Conservation (phyloP, 768 basidiomycete genomes). For the Strobilomyces confusus region DNA sequence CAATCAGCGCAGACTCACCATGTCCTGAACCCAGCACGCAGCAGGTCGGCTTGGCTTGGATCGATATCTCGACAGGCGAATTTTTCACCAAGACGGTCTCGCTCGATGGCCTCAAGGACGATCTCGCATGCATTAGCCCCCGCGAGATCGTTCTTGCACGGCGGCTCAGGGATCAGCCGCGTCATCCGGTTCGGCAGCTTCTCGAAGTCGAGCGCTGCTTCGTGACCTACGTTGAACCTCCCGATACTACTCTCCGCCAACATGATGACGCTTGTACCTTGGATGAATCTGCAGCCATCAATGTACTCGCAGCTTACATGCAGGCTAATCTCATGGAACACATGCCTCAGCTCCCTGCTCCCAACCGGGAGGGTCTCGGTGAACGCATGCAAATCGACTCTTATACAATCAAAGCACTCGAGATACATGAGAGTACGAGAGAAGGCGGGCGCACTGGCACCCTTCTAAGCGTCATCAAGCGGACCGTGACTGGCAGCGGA, state of each 20-base stretch:
- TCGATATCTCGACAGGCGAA: conserved; percentile 92
- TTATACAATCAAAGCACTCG: conserved; percentile 84
- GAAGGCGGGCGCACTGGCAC: conserved; percentile 75
- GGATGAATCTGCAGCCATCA: conserved; percentile 54
- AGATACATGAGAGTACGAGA: conserved; percentile 69
- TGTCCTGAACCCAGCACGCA: neutral
- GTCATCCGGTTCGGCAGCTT: conserved; percentile 45
- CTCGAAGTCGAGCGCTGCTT: conserved; percentile 54
- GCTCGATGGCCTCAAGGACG: conserved; percentile 62
- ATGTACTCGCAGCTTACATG: conserved; percentile 62
- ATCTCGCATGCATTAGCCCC: conserved; percentile 76
- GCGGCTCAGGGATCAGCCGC: conserved; percentile 31
- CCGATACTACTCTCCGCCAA: conserved; percentile 1
- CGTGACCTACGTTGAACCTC: conserved; percentile 42
- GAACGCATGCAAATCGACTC: conserved; percentile 86
- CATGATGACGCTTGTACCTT: conserved; percentile 16
- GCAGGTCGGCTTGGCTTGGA: conserved; percentile 80
- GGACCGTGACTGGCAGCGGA: conserved; percentile 75
- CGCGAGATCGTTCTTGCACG: conserved; percentile 73
- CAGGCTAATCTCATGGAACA: conserved; percentile 68
- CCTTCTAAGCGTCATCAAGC: conserved; percentile 67
- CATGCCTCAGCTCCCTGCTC: conserved; percentile 61
- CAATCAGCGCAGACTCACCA: conserved; percentile 40
- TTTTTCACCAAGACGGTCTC: conserved; percentile 72
- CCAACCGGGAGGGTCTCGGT: conserved; percentile 50